Base-by-base conservation (phyloP, 495 filamentous ascomycete genomes). In the Penicillium steckii region DNA sequence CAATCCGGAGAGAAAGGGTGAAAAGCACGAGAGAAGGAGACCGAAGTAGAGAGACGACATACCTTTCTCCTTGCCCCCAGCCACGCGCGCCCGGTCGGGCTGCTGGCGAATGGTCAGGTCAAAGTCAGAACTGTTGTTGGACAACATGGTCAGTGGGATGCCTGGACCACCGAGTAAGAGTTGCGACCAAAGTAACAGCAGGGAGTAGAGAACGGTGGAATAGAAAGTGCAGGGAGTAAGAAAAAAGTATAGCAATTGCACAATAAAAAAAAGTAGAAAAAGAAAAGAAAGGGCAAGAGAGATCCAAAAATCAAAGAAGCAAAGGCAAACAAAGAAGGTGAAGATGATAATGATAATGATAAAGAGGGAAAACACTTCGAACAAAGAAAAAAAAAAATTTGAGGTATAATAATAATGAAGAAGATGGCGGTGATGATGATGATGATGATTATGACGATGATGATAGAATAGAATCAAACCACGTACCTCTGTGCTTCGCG, bases 11-110 rank as follows among this genome's bases (percentile, higher is more conserved):
- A 5, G 29, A 13, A 17, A 30, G 10, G 12, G n/a, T n/a, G n/a
- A n/a, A n/a, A n/a, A n/a, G n/a, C n/a, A n/a, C 22, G 33, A 24
- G 8, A 15, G 10, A 27, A 44, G 42, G 15, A 29, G 18, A n/a
- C 33, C n/a, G n/a, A n/a, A n/a, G n/a, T 25, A 15, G 38, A 46
- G 25, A 13, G 25, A 38, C 5, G 57, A 24, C 70, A 37, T 67
- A 85, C 80, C 78, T 72, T 88, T 88, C 67, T 88, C 86, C 67
- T 89, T 88, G 61, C 84, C 85, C 56, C 86, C 80, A 48, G 84
- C 83, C 62, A 88, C 83, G 53, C 83, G 83, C 46, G 82, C 86
- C 70, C 76, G 70, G 57, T 78, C 75, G 56, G 86, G 86, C 59
- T 85, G 79, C 71, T 89, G 86, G 56, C 82, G 77, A 63, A 89